phyloP scores from a whole-genome alignment of 208 protist genomes.

The Porcisia deanei region DNA sequence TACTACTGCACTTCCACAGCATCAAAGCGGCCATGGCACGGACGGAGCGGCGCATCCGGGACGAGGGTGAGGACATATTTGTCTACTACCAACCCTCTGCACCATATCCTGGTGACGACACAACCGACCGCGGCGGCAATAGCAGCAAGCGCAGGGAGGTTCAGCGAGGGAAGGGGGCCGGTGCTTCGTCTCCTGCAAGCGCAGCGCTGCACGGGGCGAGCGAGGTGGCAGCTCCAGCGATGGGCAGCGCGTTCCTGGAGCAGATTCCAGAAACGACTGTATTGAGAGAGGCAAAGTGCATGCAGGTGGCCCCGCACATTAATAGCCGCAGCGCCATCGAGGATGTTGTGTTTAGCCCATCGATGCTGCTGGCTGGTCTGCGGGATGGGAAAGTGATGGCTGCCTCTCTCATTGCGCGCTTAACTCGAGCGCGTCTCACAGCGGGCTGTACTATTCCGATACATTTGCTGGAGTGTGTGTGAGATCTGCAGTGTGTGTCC shows the following conservation, averaged over 20 bases:
- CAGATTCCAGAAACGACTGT: constrained; percentile 27
- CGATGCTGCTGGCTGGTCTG: constrained; percentile 79
- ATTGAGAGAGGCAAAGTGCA: constrained; percentile 34
- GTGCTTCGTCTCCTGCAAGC: constrained; percentile 1
- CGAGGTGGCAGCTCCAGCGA: constrained; percentile 15
- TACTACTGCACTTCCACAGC: constrained; percentile 51
- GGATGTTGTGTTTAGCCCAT: constrained; percentile 76
- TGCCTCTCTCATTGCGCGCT: constrained; percentile 53
- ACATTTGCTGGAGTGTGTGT: constrained; percentile 11
- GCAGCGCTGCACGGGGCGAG: not conserved
- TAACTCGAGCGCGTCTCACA: constrained; percentile 36
- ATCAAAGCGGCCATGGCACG: constrained; percentile 26
- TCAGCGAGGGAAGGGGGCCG: not conserved
- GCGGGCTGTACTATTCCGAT: constrained; percentile 9
- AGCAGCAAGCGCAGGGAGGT: not conserved
- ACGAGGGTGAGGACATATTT: constrained; percentile 42
- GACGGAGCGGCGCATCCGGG: constrained; percentile 17
- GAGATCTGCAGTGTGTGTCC: not conserved
- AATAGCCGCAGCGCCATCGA: constrained; percentile 41
- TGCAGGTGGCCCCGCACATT: constrained; percentile 47
- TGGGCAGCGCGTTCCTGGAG: constrained; percentile 14
- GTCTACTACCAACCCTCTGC: constrained; percentile 26
- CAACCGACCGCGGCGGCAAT: not conserved
- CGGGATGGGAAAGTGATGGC: constrained; percentile 78
- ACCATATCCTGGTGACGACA: not conserved